Evolutionary conservation across 345 rosid species (phyloP).

Genomic region (Dimocarpus longan): DNA sequence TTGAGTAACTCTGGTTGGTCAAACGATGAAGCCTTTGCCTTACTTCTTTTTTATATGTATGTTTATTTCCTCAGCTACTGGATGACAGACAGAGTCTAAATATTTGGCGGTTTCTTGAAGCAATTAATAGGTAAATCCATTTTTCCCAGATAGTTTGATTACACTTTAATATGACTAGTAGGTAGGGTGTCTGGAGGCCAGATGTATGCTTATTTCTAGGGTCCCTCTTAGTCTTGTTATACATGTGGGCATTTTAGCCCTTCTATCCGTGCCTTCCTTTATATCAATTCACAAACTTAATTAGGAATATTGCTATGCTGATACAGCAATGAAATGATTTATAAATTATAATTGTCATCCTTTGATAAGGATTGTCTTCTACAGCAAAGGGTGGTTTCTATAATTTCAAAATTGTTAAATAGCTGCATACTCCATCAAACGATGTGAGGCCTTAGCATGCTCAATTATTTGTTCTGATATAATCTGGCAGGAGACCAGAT

Average conservation of each 20-base stretch:
- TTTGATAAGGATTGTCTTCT: neutral
- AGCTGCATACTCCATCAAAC: neutral
- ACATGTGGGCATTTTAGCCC: neutral
- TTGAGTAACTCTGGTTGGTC: neutral
- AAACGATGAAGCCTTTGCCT: constrained; percentile 7
- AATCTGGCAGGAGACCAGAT: constrained; percentile 75
- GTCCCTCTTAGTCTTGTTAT: constrained; percentile 9
- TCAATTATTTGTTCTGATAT: neutral
- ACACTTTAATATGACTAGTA: neutral
- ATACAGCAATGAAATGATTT: neutral
- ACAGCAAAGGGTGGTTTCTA: neutral
- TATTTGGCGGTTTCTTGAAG: constrained; percentile 86
- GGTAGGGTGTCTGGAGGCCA: neutral
- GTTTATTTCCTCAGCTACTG: constrained; percentile 57
- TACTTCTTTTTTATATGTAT: constrained; percentile 15
- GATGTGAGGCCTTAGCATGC: neutral
- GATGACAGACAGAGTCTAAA: constrained; percentile 81
- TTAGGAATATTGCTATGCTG: neutral
- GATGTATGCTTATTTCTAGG: neutral
- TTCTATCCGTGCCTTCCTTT: neutral
- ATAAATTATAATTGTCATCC: neutral
- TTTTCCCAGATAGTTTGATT: constrained; percentile 8
- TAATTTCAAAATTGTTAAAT: neutral
- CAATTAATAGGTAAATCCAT: constrained; percentile 70
- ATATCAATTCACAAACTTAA: neutral